phyloP scores from a whole-genome alignment of 2,329 filamentous ascomycete genomes.

The Elsinoe perseae region DNA sequence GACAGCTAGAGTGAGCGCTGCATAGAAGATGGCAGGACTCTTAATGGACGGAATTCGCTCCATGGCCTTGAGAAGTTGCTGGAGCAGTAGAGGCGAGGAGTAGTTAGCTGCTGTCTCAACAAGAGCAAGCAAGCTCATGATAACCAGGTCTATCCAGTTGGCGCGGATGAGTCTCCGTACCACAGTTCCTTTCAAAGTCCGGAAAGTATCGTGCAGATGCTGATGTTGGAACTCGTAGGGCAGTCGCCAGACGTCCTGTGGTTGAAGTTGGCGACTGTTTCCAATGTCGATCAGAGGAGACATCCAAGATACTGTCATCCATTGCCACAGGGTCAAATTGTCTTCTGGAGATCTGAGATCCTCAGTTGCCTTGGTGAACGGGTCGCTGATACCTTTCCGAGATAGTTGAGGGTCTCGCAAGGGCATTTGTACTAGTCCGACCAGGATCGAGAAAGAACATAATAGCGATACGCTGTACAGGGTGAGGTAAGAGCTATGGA shows the following conservation, averaged over 20 bases:
- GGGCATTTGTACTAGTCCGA: conserved; percentile 57
- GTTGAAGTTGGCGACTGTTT: conserved; percentile 57
- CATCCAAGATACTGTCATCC: conserved; percentile 80
- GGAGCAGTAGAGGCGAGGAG: conserved; percentile 61
- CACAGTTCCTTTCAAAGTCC: conserved; percentile 64
- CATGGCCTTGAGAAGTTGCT: conserved; percentile 62
- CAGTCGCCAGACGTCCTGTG: conserved; percentile 74
- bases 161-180: conserved; percentile 61
- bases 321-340: conserved; percentile 70
- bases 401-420: conserved; percentile 53
- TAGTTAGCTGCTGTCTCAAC: conserved; percentile 51
- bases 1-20: conserved; percentile 52
- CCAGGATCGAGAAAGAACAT: not conserved
- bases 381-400: conserved; percentile 50
- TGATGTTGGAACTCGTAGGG: conserved; percentile 75
- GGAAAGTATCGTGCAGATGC: conserved; percentile 65
- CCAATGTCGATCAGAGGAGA: conserved; percentile 61
- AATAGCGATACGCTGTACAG: not conserved
- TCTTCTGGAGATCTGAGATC: conserved; percentile 70
- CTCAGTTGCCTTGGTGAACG: conserved; percentile 49
- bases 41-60: conserved; percentile 44
- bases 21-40: conserved; percentile 57
- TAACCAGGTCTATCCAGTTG: conserved; percentile 70
- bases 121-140: conserved; percentile 57
- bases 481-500: not conserved